Evolutionary conservation across 2,329 filamentous ascomycete genomes (phyloP).

Genomic region (Aureobasidium musti): DNA sequence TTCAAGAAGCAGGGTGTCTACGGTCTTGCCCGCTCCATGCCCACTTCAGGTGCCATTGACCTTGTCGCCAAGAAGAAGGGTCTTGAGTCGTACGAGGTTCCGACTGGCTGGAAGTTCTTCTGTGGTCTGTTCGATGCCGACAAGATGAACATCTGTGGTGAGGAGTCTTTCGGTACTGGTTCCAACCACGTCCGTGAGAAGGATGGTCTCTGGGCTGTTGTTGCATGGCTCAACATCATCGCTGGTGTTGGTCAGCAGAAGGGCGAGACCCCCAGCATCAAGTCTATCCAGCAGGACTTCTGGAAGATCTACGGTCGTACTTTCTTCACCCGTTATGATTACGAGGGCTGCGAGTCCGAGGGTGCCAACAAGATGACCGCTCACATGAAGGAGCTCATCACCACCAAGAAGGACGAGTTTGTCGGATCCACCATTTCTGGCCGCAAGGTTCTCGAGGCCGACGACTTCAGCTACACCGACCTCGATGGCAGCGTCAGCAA

Average conservation of each 20-base stretch:
- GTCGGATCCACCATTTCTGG: slow-evolving; percentile 79
- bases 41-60: slow-evolving; percentile 92
- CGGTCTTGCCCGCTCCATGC: slow-evolving; percentile 95
- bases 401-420: slow-evolving; percentile 68
- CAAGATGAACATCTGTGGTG: slow-evolving; percentile 97
- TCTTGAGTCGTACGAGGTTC: slow-evolving; percentile 90
- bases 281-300: slow-evolving; percentile 95
- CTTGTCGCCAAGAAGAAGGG: slow-evolving; percentile 94
- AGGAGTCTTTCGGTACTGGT: slow-evolving; percentile 97
- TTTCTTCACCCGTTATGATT: slow-evolving; percentile 99
- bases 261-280: slow-evolving; percentile 82
- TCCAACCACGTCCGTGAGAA: slow-evolving; percentile 99
- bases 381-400: slow-evolving; percentile 76
- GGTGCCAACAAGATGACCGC: slow-evolving; percentile 88
- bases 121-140: slow-evolving; percentile 91
- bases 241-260: slow-evolving; percentile 86
- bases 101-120: slow-evolving; percentile 99
- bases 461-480: slow-evolving; percentile 98
- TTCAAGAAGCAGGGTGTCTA: slow-evolving; percentile 98
- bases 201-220: slow-evolving; percentile 95
- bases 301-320: slow-evolving; percentile 95
- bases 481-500: slow-evolving; percentile 95
- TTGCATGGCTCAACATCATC: slow-evolving; percentile 98
- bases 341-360: slow-evolving; percentile 89
- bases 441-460: slow-evolving; percentile 83